Conservation (phyloP, 306 rosid species). For the Pachyrhizus erosus region DNA sequence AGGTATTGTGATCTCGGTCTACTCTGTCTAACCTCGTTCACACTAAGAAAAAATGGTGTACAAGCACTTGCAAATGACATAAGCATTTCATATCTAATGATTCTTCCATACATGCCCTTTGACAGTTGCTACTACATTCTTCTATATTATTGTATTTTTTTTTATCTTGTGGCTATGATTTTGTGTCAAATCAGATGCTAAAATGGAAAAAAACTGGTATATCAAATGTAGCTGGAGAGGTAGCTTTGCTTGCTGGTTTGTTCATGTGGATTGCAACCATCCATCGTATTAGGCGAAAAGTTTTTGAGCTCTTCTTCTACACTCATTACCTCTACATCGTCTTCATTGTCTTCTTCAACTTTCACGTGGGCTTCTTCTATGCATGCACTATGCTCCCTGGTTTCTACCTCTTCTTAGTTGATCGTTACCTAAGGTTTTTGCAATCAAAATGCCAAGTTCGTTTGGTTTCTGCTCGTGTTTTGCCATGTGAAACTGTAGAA, state of each 20-base stretch:
- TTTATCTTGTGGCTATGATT: background rate
- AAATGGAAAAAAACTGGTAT: slow-evolving; percentile 55
- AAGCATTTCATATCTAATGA: no score
- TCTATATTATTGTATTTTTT: no score
- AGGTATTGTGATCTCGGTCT: no score
- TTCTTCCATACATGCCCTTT: no score
- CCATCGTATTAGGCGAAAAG: slow-evolving; percentile 61
- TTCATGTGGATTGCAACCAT: slow-evolving; percentile 61
- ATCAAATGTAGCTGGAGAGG: slow-evolving; percentile 71
- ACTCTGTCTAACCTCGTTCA: no score
- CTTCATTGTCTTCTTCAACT: slow-evolving; percentile 67
- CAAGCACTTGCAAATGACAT: no score
- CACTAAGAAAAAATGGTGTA: no score
- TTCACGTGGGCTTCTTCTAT: slow-evolving; percentile 64
- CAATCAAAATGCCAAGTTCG: slow-evolving; percentile 55
- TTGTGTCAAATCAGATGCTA: slow-evolving; percentile 55
- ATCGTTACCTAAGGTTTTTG: slow-evolving; percentile 67
- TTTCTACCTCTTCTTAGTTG: slow-evolving; percentile 76
- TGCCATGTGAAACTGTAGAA: slow-evolving; percentile 65
- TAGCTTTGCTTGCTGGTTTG: slow-evolving; percentile 59
- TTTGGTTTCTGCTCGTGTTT: slow-evolving; percentile 57
- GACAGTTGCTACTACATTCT: no score
- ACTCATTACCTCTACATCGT: slow-evolving; percentile 70
- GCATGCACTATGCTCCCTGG: slow-evolving; percentile 66
- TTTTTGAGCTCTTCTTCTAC: slow-evolving; percentile 76